Evolutionary conservation across 1,284 basidiomycete species (phyloP).

Genomic region (Ustilago loliicola): DNA sequence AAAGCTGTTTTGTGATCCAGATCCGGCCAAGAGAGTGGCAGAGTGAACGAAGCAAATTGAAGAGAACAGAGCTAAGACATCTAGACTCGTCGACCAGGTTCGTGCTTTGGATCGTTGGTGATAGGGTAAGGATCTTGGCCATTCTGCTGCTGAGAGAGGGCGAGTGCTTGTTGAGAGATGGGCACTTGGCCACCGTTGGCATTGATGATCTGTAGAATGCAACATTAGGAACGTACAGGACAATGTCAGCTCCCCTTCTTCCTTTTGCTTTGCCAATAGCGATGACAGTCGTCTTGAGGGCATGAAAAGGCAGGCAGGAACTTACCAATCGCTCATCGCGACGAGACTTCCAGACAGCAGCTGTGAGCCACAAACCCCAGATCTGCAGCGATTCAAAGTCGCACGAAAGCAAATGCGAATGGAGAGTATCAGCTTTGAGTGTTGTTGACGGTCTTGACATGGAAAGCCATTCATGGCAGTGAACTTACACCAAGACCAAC

Average conservation of each 20-base stretch:
- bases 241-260: neutral
- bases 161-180: slow-evolving; percentile 44
- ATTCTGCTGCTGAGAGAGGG: slow-evolving; percentile 39
- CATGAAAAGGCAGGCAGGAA: neutral
- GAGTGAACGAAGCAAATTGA: neutral
- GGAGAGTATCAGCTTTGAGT: neutral
- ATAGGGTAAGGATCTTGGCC: slow-evolving; percentile 41
- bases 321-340: slow-evolving; percentile 60
- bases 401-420: neutral
- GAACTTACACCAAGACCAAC: slow-evolving; percentile 62
- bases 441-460: neutral
- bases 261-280: neutral
- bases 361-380: slow-evolving; percentile 67
- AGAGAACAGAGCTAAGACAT: neutral
- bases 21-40: neutral
- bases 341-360: slow-evolving; percentile 65
- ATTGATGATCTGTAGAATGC: slow-evolving; percentile 18
- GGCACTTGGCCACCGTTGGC: slow-evolving; percentile 41
- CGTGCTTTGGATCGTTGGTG: slow-evolving; percentile 50
- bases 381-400: slow-evolving; percentile 38
- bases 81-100: slow-evolving; percentile 43
- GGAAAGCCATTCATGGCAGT: neutral
- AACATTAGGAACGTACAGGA: neutral
- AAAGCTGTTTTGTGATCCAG: neutral
- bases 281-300: neutral